These are phyloP conservation scores for Lindgomyces ingoldianus DNA, from an alignment of 495 filamentous ascomycete species.

Conservation along the genomic window DNA sequence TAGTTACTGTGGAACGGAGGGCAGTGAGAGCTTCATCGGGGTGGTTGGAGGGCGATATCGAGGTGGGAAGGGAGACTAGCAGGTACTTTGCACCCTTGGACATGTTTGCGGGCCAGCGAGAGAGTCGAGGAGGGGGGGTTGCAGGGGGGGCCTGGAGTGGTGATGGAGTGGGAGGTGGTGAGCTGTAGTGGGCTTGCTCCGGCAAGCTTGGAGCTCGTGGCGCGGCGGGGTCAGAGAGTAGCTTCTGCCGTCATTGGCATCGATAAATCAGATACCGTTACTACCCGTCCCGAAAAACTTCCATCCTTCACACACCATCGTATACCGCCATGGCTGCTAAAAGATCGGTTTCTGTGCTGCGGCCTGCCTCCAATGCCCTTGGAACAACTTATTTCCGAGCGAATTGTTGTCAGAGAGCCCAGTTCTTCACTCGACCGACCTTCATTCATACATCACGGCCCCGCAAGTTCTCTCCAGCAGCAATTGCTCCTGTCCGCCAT, in stretches of 20 bases:
- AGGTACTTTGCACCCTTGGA: slow-evolving; percentile 63
- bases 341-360: slow-evolving; percentile 13
- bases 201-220: background rate
- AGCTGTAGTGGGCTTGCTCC: slow-evolving; percentile 15
- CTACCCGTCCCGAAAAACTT: slow-evolving; percentile 4
- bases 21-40: slow-evolving; percentile 75
- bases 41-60: slow-evolving; percentile 70
- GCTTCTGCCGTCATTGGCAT: slow-evolving; percentile 18
- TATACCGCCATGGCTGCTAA: slow-evolving; percentile 28
- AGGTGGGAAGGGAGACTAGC: slow-evolving; percentile 69
- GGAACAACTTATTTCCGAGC: background rate
- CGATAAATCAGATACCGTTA: slow-evolving; percentile 10
- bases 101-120: slow-evolving; percentile 47
- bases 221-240: background rate
- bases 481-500: slow-evolving; percentile 1
- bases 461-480: slow-evolving; percentile 12
- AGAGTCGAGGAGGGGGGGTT: slow-evolving; percentile 2
- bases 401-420: background rate
- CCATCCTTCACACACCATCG: background rate
- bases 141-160: slow-evolving; percentile 9
- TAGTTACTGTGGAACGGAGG: slow-evolving; percentile 67
- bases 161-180: slow-evolving; percentile 10
- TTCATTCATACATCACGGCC: slow-evolving; percentile 15
- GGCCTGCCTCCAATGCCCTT: slow-evolving; percentile 22
- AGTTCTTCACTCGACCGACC: background rate